Base-by-base conservation (phyloP, 1,284 basidiomycete genomes). In the Uromyces viciae-fabae region DNA sequence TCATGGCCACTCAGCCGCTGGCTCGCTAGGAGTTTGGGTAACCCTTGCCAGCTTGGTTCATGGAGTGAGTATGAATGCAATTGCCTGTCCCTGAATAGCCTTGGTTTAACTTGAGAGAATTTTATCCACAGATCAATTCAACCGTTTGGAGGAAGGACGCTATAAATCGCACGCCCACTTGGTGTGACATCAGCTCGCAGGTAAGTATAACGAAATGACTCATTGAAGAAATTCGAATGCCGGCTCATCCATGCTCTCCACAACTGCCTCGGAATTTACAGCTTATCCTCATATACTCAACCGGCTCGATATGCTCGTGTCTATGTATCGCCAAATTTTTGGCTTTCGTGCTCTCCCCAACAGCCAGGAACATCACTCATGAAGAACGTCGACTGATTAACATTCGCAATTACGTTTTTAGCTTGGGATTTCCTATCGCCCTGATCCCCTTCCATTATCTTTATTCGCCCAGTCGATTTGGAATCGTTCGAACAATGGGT, bases 221-320 rank as follows among this genome's bases (percentile, higher is more conserved):
- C 33, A 38, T n/a, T 22, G 14, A 22, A 38, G 7, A n/a, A 40
- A 15, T 68, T 68, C 15, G 28, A 40, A 33, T 36, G 28, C 25
- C 62, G 1, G 22, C 28, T 46, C 3, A 43, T 2, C 69, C 40
- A 33, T 33, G 28, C 64, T 28, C n/a, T 71, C 33, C 15, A 25
- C 49, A 46, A 68, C 66, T 31, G n/a, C 8, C 33, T 69, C 14
- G 11, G n/a, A 56, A 19, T 38, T 7, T 22, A 38, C 14, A 79
- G 76, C 58, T 79, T 36, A 79, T 69, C 68, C 66, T 79, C 4
- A 79, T 79, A n/a, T 79, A 79, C 43, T 79, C 76, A 17, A 79
- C 76, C 22, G 76, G 76, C 42, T 28, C 76, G 15, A 79, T 79
- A 17, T 79, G 66, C 36, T 79, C 76, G 3, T 79, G 76, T 49